phyloP scores from a whole-genome alignment of 352 stramenopile species.

The Aphanomyces stellatus region DNA sequence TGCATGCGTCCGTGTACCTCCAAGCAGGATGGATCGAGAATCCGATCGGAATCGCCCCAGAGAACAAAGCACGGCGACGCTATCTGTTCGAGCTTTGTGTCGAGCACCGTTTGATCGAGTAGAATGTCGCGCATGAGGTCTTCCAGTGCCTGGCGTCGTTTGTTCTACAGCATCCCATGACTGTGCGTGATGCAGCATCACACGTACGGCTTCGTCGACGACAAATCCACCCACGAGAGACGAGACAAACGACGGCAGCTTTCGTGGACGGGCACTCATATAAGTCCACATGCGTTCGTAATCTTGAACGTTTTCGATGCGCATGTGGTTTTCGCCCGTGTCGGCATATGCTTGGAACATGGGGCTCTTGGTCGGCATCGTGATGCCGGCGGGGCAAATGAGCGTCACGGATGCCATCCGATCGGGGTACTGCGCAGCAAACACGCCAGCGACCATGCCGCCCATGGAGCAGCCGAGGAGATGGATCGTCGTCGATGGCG shows the following conservation, averaged over 20 bases:
- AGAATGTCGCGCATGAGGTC: slow-evolving; percentile 55
- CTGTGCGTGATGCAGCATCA: not conserved
- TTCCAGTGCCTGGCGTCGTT: slow-evolving; percentile 43
- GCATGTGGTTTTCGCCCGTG: slow-evolving; percentile 51
- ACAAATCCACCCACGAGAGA: no score
- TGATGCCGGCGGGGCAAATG: slow-evolving; percentile 62
- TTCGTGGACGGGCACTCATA: slow-evolving; percentile 28
- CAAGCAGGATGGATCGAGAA: slow-evolving; percentile 59
- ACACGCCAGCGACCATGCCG: slow-evolving; percentile 64
- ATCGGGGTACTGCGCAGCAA: slow-evolving; percentile 48
- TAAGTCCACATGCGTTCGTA: slow-evolving; percentile 45
- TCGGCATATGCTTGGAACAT: slow-evolving; percentile 48
- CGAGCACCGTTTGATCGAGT: slow-evolving; percentile 42
- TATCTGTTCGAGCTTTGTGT: slow-evolving; percentile 52
- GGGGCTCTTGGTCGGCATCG: slow-evolving; percentile 54
- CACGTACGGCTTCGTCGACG: slow-evolving; percentile 32
- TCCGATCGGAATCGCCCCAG: slow-evolving; percentile 61
- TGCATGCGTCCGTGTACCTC: no score
- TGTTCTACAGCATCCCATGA: slow-evolving; percentile 21
- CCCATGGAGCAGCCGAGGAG: slow-evolving; percentile 69
- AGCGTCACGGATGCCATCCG: slow-evolving; percentile 53
- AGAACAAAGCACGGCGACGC: slow-evolving; percentile 47
- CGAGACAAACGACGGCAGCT: slow-evolving; percentile 32
- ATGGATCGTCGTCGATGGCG: slow-evolving; percentile 48
- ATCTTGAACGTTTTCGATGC: slow-evolving; percentile 47